These are phyloP conservation scores for Yamadazyma dushanensis DNA, from an alignment of 1,139 yeast species.

Conservation along the genomic window DNA sequence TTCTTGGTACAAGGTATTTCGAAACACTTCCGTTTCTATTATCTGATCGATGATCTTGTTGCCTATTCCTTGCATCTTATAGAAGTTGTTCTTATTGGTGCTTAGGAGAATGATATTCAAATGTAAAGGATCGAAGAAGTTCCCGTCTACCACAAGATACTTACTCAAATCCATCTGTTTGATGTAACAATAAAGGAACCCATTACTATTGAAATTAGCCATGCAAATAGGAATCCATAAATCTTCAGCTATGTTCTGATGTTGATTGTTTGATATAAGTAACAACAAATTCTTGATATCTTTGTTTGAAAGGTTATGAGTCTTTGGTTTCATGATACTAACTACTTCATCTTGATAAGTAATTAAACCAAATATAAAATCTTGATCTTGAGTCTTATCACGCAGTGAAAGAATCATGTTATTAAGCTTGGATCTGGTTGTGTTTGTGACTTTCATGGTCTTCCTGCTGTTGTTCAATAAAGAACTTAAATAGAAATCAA, in stretches of 20 bases:
- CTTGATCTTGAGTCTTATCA: conserved; percentile 16
- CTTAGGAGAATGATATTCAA: conserved; percentile 71
- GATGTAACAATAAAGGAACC: conserved; percentile 82
- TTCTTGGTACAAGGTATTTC: conserved; percentile 39
- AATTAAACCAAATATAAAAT: conserved; percentile 34
- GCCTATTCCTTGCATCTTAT: conserved; percentile 65
- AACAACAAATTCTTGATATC: conserved; percentile 34
- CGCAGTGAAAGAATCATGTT: conserved; percentile 20
- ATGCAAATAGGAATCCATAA: conserved; percentile 93
- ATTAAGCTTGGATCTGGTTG: conserved; percentile 33
- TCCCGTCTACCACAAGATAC: conserved; percentile 18
- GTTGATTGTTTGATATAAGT: conserved; percentile 24
- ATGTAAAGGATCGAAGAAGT: conserved; percentile 20
- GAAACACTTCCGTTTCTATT: conserved; percentile 32
- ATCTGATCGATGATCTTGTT: conserved; percentile 50
- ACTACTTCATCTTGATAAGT: conserved; percentile 25
- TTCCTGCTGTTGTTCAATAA: conserved; percentile 29
- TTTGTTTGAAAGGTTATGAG: conserved; percentile 30
- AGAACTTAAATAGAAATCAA: conserved; percentile 30
- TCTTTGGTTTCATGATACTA: conserved; percentile 35
- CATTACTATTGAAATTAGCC: conserved; percentile 85
- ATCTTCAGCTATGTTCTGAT: conserved; percentile 49
- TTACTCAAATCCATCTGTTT: conserved; percentile 48
- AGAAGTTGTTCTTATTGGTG: conserved; percentile 82
- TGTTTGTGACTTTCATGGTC: conserved; percentile 33